Conservation (phyloP, 2,329 filamentous ascomycete genomes). For the Phaeomoniella chlamydospora region DNA sequence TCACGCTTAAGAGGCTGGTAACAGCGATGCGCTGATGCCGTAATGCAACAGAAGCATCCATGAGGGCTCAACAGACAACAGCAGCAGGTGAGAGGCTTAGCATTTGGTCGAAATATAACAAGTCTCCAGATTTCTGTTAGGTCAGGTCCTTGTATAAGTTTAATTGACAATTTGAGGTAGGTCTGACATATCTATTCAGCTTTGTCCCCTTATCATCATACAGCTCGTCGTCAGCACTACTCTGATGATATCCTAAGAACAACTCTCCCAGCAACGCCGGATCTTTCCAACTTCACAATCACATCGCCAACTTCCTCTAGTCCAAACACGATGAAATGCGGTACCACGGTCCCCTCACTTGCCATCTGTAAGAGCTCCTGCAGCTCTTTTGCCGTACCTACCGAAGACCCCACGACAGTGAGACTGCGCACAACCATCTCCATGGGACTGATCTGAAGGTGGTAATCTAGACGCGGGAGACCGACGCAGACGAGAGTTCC, state of each 20-base stretch:
- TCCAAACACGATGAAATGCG: constrained; percentile 23
- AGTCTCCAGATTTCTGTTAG: no score
- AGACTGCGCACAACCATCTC: constrained; percentile 27
- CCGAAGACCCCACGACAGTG: constrained; percentile 31
- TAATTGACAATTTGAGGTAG: no score
- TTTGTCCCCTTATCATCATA: no score
- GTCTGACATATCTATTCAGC: no score
- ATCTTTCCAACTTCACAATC: constrained; percentile 21
- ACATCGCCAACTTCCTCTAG: constrained; percentile 26
- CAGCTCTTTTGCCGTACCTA: constrained; percentile 29
- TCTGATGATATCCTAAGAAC: constrained; percentile 21
- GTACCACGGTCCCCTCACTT: constrained; percentile 23
- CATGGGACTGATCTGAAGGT: constrained; percentile 30
- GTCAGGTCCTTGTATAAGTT: no score
- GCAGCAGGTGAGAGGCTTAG: no score
- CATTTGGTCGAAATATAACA: no score
- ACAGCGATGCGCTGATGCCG: no score
- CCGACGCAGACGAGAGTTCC: constrained; percentile 34
- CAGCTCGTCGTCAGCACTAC: no score
- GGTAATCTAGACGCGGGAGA: constrained; percentile 26
- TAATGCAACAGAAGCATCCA: no score
- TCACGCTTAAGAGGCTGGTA: no score
- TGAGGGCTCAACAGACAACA: no score
- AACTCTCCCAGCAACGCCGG: constrained; percentile 28
- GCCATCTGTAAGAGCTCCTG: constrained; percentile 29